A percentile compares a stretch with the other conserved stretches of the same genome.
These are phyloP conservation scores for Ophiocordyceps polyrhachis-furcata DNA, from an alignment of 2,329 filamentous ascomycete genomes.

Conservation along the genomic window DNA sequence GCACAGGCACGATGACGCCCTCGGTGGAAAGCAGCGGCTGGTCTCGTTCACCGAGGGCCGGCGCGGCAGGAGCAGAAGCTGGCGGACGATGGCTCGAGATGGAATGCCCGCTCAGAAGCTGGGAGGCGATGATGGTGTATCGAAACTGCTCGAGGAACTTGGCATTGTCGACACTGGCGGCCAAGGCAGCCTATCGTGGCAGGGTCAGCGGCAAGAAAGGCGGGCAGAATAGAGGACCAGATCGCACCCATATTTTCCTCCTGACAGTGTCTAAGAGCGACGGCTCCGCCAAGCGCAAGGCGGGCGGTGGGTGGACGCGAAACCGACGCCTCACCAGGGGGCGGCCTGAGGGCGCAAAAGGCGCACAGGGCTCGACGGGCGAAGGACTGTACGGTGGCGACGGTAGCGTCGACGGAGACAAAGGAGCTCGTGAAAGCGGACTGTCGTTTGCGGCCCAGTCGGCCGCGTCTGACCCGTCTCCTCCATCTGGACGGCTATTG, in stretches of 20 bases:
- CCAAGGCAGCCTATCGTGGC: slow-evolving; percentile 40
- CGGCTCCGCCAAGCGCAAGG: slow-evolving; percentile 22
- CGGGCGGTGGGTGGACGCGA: slow-evolving; percentile 25
- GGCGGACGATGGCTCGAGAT: slow-evolving; percentile 19
- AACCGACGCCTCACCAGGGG: slow-evolving; percentile 35
- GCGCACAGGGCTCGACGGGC: slow-evolving; percentile 5
- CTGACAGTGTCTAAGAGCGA: slow-evolving; percentile 24
- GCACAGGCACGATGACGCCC: slow-evolving; percentile 27
- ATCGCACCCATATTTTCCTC: slow-evolving; percentile 31
- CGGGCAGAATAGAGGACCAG: neutral
- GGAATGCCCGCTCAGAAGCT: slow-evolving; percentile 58
- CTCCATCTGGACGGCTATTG: slow-evolving; percentile 22
- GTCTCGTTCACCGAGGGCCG: slow-evolving; percentile 4
- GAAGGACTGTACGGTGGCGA: slow-evolving; percentile 28
- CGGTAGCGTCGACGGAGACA: slow-evolving; percentile 7
- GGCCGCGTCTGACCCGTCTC: slow-evolving; percentile 23
- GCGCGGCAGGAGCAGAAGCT: slow-evolving; percentile 5
- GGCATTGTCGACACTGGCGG: slow-evolving; percentile 60
- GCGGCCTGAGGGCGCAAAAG: slow-evolving; percentile 37
- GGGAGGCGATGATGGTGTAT: slow-evolving; percentile 82
- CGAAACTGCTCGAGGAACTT: slow-evolving; percentile 84
- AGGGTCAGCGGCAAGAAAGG: neutral
- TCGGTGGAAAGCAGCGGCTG: slow-evolving; percentile 21
- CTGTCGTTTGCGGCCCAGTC: slow-evolving; percentile 28
- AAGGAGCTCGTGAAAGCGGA: slow-evolving; percentile 14